A percentile compares a stretch with the other conserved stretches of the same genome.
Evolutionary conservation across 805 yeast genomes (phyloP).

Genomic region (Dipodascus geniculatus): DNA sequence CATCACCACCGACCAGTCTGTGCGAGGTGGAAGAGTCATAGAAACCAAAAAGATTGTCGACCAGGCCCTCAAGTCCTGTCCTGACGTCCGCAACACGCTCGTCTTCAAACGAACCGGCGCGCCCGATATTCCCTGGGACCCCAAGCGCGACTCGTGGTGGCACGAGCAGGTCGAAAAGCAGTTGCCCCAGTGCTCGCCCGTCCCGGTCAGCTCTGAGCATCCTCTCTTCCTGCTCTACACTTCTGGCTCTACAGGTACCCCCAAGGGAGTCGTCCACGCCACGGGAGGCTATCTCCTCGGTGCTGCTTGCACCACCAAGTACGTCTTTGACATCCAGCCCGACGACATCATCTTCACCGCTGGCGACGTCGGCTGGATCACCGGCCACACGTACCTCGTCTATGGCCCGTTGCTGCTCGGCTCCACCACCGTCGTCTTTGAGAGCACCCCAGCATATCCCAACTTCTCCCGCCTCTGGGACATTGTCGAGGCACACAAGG

Average conservation of each 20-base stretch:
- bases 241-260: slow-evolving; percentile 67
- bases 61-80: slow-evolving; percentile 73
- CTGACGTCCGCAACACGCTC: slow-evolving; percentile 63
- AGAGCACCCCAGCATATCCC: slow-evolving; percentile 97
- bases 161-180: slow-evolving; percentile 75
- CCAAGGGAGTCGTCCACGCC: slow-evolving; percentile 75
- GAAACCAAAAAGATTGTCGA: slow-evolving; percentile 91
- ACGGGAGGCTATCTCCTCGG: slow-evolving; percentile 94
- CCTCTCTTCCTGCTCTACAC: slow-evolving; percentile 82
- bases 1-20: slow-evolving; percentile 90
- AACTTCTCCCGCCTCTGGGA: slow-evolving; percentile 93
- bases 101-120: slow-evolving; percentile 85
- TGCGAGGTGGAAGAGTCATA: slow-evolving; percentile 90
- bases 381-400: slow-evolving; percentile 92
- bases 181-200: slow-evolving; percentile 79
- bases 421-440: slow-evolving; percentile 86
- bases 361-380: slow-evolving; percentile 98
- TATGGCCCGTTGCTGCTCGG: slow-evolving; percentile 89
- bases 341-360: slow-evolving; percentile 89
- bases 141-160: slow-evolving; percentile 91
- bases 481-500: slow-evolving; percentile 74
- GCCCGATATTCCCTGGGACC: slow-evolving; percentile 54
- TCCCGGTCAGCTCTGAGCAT: slow-evolving; percentile 81
- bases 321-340: slow-evolving; percentile 84
- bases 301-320: slow-evolving; percentile 82